These are phyloP conservation scores for Wickerhamomyces sp. DNA, from an alignment of 1,139 yeast genomes.

Conservation along the genomic window DNA sequence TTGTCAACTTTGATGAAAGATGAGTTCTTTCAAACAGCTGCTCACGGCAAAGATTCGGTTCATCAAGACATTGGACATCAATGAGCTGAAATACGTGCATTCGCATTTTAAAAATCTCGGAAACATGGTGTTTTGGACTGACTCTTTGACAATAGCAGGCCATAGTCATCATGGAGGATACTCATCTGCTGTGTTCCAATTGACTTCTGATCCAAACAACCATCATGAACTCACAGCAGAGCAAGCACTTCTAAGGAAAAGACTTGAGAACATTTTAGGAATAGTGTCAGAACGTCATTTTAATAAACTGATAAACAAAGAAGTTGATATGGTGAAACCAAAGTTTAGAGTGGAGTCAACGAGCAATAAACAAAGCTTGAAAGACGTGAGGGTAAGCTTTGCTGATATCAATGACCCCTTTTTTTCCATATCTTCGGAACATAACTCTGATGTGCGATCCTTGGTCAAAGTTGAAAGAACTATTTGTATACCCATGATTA, in stretches of 20 bases:
- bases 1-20: too few relatives aligned
- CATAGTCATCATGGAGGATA: slow-evolving; percentile 16
- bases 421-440: slow-evolving; percentile 5
- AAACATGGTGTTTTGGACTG: slow-evolving; percentile 15
- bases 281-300: slow-evolving; percentile 7
- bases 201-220: background rate
- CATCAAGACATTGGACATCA: slow-evolving; percentile 5
- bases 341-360: background rate
- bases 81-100: slow-evolving; percentile 12
- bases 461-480: slow-evolving; percentile 7
- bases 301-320: background rate
- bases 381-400: background rate
- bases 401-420: slow-evolving; percentile 16
- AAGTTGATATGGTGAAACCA: slow-evolving; percentile 1
- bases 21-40: slow-evolving; percentile 2
- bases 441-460: background rate
- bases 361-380: background rate
- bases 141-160: slow-evolving; percentile 14
- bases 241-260: too few relatives aligned
- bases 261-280: slow-evolving; percentile 13
- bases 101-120: slow-evolving; percentile 10
- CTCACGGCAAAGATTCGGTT: slow-evolving; percentile 16
- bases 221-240: slow-evolving; percentile 2
- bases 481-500: slow-evolving; percentile 13
- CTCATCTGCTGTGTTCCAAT: slow-evolving; percentile 15